Conservation (phyloP, 1,284 basidiomycete species). For the Tremellales sp. region DNA sequence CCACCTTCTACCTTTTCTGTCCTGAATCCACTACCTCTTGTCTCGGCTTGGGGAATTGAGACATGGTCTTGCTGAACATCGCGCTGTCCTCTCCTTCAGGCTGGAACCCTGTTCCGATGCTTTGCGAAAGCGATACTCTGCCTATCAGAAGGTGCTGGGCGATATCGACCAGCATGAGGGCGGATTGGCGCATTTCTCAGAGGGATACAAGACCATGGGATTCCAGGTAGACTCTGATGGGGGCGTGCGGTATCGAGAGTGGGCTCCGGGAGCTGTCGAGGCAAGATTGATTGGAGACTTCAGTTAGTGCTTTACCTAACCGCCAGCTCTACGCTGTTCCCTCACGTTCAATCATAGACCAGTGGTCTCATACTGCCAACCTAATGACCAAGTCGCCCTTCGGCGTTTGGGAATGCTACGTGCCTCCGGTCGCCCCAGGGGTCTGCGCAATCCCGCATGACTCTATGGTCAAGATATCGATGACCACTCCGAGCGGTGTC, state of each 20-base stretch:
- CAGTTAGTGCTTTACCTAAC: conserved; percentile 59
- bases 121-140: conserved; percentile 67
- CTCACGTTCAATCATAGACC: conserved; percentile 55
- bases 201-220: conserved; percentile 82
- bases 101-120: conserved; percentile 69
- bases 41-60: not conserved
- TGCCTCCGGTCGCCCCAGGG: conserved; percentile 68
- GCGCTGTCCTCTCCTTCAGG: conserved; percentile 47
- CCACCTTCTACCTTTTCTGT: not conserved
- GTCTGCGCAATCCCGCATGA: conserved; percentile 86
- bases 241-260: conserved; percentile 82
- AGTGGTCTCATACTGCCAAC: conserved; percentile 79
- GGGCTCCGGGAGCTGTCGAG: conserved; percentile 85
- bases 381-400: conserved; percentile 82
- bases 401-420: conserved; percentile 84
- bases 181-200: conserved; percentile 82
- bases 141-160: conserved; percentile 70
- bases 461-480: conserved; percentile 91
- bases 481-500: conserved; percentile 69
- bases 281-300: conserved; percentile 92
- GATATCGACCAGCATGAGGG: conserved; percentile 72
- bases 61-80: not conserved
- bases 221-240: conserved; percentile 68
- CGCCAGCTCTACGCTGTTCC: not conserved
- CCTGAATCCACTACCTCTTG: conserved; percentile 1